Evolutionary conservation across 176 grass and related monocot genomes (phyloP).

Genomic region (Cenchrus purpureus): DNA sequence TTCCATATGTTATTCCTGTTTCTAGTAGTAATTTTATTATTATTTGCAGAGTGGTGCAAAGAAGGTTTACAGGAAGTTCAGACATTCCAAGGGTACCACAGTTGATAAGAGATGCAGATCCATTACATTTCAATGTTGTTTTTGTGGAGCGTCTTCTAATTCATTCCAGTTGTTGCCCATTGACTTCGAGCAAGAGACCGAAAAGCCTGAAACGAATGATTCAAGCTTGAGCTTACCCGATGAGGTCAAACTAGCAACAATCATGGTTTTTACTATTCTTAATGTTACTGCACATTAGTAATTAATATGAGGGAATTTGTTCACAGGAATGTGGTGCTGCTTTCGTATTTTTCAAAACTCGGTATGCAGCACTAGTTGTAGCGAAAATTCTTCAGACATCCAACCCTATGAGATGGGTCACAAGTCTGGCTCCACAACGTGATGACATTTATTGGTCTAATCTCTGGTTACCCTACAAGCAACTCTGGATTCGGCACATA

Average conservation of each 20-base stretch:
- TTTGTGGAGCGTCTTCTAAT: conserved; percentile 76
- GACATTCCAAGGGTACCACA: conserved; percentile 53
- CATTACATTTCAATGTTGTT: conserved; percentile 61
- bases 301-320: conserved; percentile 35
- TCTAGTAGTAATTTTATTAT: conserved; percentile 34
- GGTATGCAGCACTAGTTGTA: conserved; percentile 78
- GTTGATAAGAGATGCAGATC: conserved; percentile 54
- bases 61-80: conserved; percentile 75
- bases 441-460: conserved; percentile 96
- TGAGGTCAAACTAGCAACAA: conserved; percentile 56
- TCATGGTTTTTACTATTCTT: conserved; percentile 14
- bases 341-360: conserved; percentile 95
- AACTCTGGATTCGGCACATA: conserved; percentile 81
- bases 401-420: conserved; percentile 92
- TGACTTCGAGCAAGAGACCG: conserved; percentile 48
- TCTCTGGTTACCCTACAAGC: conserved; percentile 89
- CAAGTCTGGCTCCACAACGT: conserved; percentile 71
- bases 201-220: conserved; percentile 47
- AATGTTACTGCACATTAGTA: conserved; percentile 22
- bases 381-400: conserved; percentile 87
- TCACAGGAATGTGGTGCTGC: conserved; percentile 82
- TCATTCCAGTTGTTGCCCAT: conserved; percentile 64
- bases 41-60: conserved; percentile 75
- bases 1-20: conserved; percentile 10
- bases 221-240: conserved; percentile 39